Evolutionary conservation across 2,329 filamentous ascomycete species (phyloP).

Genomic region (Nemania sp.): DNA sequence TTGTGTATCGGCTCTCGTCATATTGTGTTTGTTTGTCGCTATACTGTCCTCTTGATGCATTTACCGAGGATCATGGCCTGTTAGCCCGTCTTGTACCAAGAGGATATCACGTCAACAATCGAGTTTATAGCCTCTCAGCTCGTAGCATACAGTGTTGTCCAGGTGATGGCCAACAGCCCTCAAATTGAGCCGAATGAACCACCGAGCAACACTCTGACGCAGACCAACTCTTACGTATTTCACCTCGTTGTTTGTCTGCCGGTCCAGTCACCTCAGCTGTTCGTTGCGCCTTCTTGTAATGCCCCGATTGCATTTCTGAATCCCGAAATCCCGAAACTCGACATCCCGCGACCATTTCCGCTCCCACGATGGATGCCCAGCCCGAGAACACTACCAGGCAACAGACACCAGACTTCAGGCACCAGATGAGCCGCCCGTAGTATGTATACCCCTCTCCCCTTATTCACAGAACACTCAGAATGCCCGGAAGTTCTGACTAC

Average conservation of each 20-base stretch:
- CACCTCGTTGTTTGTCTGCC: neutral
- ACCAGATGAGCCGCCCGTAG: too few relatives aligned
- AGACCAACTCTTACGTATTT: neutral
- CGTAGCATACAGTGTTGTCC: neutral
- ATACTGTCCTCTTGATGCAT: neutral
- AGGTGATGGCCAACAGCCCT: neutral
- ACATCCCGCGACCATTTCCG: neutral
- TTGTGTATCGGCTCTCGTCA: neutral
- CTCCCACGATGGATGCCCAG: neutral
- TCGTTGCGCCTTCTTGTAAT: neutral
- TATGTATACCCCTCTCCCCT: too few relatives aligned
- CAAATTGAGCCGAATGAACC: neutral
- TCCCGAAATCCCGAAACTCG: neutral
- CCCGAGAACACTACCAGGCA: too few relatives aligned
- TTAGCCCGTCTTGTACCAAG: neutral
- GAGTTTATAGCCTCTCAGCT: neutral
- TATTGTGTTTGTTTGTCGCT: neutral
- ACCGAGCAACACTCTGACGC: neutral
- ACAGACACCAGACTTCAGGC: too few relatives aligned
- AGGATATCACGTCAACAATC: neutral
- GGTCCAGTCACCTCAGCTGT: too few relatives aligned
- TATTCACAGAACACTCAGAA: conserved; percentile 46
- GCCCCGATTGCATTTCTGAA: neutral
- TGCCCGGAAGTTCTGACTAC: conserved; percentile 73
- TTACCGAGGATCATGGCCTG: neutral